phyloP scores from a whole-genome alignment of 2,329 filamentous ascomycete species.

The Sarocladium kiliense region DNA sequence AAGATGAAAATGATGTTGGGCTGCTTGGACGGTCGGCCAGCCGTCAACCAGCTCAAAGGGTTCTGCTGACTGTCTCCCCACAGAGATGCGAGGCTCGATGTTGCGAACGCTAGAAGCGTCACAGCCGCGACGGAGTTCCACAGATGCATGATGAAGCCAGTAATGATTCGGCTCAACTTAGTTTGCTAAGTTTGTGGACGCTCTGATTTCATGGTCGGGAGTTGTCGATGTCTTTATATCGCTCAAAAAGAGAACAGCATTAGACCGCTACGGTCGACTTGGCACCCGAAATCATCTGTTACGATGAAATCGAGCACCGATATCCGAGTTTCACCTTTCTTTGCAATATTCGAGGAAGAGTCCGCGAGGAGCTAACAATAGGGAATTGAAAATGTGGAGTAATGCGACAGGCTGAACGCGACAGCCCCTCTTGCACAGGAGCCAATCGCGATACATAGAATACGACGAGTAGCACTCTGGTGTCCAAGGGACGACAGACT shows the following conservation, averaged over 20 bases:
- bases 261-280: neutral
- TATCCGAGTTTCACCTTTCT: neutral
- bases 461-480: neutral
- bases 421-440: neutral
- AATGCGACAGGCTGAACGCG: neutral
- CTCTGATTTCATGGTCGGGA: neutral
- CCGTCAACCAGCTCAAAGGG: neutral
- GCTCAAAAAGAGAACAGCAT: neutral
- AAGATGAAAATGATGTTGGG: conserved; percentile 61
- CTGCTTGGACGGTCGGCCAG: neutral
- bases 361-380: neutral
- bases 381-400: neutral
- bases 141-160: neutral
- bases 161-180: neutral
- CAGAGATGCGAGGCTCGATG: neutral
- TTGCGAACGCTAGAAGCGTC: neutral
- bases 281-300: neutral
- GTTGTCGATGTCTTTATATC: neutral
- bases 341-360: neutral
- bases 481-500: neutral
- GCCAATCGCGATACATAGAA: neutral
- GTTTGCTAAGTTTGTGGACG: neutral
- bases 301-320: neutral
- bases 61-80: neutral
- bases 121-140: neutral